Evolutionary conservation across 768 basidiomycete species (phyloP), one percentile per base, ranked within the genome.

Genomic region (Dioszegia aurantiaca): DNA sequence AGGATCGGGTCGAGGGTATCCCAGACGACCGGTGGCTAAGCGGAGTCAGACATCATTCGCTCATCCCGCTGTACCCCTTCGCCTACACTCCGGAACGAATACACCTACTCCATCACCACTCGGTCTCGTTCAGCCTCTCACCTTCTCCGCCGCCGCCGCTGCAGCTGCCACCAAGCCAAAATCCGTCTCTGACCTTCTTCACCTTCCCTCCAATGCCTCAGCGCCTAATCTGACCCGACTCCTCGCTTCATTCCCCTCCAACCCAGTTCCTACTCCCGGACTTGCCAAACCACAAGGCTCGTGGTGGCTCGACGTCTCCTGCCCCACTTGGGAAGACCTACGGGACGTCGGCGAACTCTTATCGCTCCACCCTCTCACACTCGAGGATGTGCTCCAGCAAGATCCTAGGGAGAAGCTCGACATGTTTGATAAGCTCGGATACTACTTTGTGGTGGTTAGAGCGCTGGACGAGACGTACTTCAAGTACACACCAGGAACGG

Each of bases 341-440:
- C 82, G 87, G 58, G 83, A 86, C 5, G 81, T 97, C 47, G 88
- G 90, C 42, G 90, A 88, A 82, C 78, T 89, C 17, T 79, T 94
- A 24, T 88, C 89, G 61, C 81, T 97, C 0, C 93, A 97, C 75
- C 93, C 93, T 0, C 78, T 97, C 44, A 94, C 92, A 0, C 80
- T 95, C 12, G 93, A 97, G 76, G 92, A 97, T 77, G 89, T 94
- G 43, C 77, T 97, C 8, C 88, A 90, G 59, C 86, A 88, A 77
- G 92, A 97, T 59, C 87, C 89, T 16, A 82, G 90, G 37, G 93
- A 95, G 77, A 97, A 97, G 77, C 77, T 94, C 17, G 92, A 95
- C 69, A 78, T 86, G 19, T 94, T 93, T 70, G 84, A 87, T 0
- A 85, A 83, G 63, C 82, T 97, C 14, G 93, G 91, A 1, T 97